Evolutionary conservation across 2,329 filamentous ascomycete species (phyloP).

Genomic region (Ceratocystis diversiconidia): DNA sequence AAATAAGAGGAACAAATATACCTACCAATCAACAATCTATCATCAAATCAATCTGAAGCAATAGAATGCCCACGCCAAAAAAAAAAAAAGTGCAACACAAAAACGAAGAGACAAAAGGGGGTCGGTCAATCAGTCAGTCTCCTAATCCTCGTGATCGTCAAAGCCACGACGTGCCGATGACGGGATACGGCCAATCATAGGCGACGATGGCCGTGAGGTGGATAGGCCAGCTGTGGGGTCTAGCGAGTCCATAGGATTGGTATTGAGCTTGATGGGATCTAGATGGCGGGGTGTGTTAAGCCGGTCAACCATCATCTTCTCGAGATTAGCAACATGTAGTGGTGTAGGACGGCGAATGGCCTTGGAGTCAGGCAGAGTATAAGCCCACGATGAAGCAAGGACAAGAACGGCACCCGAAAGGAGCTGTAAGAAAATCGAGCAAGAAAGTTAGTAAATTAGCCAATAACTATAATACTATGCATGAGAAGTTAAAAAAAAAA

Average conservation of each 20-base stretch:
- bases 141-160: constrained; percentile 10
- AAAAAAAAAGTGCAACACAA: not conserved
- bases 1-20: not conserved
- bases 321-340: constrained; percentile 57
- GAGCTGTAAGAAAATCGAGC: constrained; percentile 42
- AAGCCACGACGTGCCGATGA: constrained; percentile 15
- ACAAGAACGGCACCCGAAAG: constrained; percentile 66
- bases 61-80: not conserved
- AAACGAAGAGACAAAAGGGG: not conserved
- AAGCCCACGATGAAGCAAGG: constrained; percentile 70
- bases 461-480: constrained; percentile 6
- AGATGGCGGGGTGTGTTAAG: constrained; percentile 27
- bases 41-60: not conserved
- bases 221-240: constrained; percentile 10
- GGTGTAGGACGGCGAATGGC: constrained; percentile 42
- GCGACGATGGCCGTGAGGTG: constrained; percentile 16
- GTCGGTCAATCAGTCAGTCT: not conserved
- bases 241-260: constrained; percentile 16
- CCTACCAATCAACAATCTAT: constrained; percentile 2
- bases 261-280: constrained; percentile 12
- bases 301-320: constrained; percentile 53
- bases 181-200: constrained; percentile 17
- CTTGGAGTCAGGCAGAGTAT: constrained; percentile 51
- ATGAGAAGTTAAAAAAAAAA: not conserved
- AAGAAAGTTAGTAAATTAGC: not conserved